These are phyloP conservation scores for Termitomyces titanicus DNA, from an alignment of 768 basidiomycete species.

Conservation along the genomic window DNA sequence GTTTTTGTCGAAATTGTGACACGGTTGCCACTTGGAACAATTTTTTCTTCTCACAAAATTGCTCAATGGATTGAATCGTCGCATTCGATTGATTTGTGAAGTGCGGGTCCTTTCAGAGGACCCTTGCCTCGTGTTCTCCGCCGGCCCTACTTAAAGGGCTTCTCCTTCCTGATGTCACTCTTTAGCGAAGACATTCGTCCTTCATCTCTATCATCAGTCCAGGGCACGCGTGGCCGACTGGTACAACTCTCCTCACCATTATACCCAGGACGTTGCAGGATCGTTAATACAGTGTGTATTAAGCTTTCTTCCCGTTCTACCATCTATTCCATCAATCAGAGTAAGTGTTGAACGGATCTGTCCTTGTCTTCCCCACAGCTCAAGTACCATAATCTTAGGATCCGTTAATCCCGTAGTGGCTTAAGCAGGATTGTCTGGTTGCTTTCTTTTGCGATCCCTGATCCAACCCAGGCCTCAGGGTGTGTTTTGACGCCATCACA, in stretches of 20 bases:
- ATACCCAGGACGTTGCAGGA: conserved; percentile 19
- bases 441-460: neutral
- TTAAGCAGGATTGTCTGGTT: conserved; percentile 1
- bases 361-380: neutral
- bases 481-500: conserved; percentile 3
- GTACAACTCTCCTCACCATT: conserved; percentile 12
- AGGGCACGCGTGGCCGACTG: conserved; percentile 13
- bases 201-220: conserved; percentile 12
- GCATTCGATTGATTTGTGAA: no score
- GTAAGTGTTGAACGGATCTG: conserved; percentile 1
- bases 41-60: no score
- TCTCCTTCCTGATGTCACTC: conserved; percentile 26
- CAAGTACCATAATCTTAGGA: neutral
- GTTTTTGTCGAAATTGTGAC: no score
- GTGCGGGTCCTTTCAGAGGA: no score
- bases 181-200: conserved; percentile 34
- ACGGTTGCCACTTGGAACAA: no score
- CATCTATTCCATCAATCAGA: conserved; percentile 2
- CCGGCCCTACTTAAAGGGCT: conserved; percentile 29
- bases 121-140: conserved; percentile 35
- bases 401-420: conserved; percentile 2
- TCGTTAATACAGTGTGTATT: conserved; percentile 12
- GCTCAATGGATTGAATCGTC: no score
- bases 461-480: neutral
- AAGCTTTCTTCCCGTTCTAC: conserved; percentile 1